phyloP scores from a whole-genome alignment of 345 rosid species.

The Citrus sp. region DNA sequence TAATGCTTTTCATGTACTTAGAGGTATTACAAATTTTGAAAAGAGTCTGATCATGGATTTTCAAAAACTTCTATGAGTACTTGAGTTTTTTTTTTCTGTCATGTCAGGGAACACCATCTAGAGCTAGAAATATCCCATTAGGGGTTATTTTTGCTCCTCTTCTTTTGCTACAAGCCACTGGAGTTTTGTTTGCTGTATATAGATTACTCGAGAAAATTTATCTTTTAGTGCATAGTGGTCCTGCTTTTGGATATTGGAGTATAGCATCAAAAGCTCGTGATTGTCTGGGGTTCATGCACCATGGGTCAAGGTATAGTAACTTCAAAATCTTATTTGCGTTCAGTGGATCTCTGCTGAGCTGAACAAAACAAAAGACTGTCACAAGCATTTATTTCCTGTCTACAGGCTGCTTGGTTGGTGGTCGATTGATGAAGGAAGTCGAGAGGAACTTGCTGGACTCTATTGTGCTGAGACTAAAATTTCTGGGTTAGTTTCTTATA shows the following conservation, averaged over 20 bases:
- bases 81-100: neutral
- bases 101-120: slow-evolving; percentile 71
- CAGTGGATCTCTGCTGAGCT: neutral
- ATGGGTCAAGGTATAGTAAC: slow-evolving; percentile 67
- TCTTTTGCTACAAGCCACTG: slow-evolving; percentile 80
- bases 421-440: slow-evolving; percentile 96
- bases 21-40: slow-evolving; percentile 48
- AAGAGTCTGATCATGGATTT: neutral
- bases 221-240: slow-evolving; percentile 38
- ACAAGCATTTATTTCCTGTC: neutral
- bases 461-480: slow-evolving; percentile 39
- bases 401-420: slow-evolving; percentile 92
- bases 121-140: slow-evolving; percentile 59
- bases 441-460: slow-evolving; percentile 83
- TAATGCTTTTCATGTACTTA: slow-evolving; percentile 81
- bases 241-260: slow-evolving; percentile 38
- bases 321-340: slow-evolving; percentile 7
- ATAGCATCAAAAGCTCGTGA: slow-evolving; percentile 55
- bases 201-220: slow-evolving; percentile 63
- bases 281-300: slow-evolving; percentile 66
- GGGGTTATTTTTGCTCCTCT: slow-evolving; percentile 64
- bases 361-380: neutral
- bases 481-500: slow-evolving; percentile 48
- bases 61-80: neutral
- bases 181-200: slow-evolving; percentile 58